A percentile compares a stretch with the other conserved stretches of the same genome.
Evolutionary conservation across 1,284 basidiomycete species (phyloP).

Genomic region (Neonothopanus nambi): DNA sequence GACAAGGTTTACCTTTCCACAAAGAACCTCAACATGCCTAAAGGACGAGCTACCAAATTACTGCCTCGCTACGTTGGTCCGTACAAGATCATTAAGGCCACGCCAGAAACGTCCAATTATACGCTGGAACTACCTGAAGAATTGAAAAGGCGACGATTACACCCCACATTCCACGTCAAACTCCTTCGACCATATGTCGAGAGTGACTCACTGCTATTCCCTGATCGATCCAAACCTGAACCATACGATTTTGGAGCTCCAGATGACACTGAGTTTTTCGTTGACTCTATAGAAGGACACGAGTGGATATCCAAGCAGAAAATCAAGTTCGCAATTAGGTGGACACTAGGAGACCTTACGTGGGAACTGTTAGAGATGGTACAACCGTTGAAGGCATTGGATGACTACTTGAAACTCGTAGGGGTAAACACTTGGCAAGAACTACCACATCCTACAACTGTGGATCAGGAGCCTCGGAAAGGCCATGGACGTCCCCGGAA

Average conservation of each 20-base stretch:
- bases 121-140: slow-evolving; percentile 28
- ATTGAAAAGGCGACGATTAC: slow-evolving; percentile 22
- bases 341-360: neutral
- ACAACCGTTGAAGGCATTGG: neutral
- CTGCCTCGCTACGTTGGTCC: slow-evolving; percentile 33
- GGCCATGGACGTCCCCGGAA: neutral
- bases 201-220: slow-evolving; percentile 4
- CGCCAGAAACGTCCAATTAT: slow-evolving; percentile 25
- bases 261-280: neutral
- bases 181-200: slow-evolving; percentile 9
- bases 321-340: neutral
- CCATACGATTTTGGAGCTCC: slow-evolving; percentile 5
- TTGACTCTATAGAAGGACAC: slow-evolving; percentile 1
- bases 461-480: neutral
- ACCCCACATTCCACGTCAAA: slow-evolving; percentile 21
- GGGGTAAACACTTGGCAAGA: no score
- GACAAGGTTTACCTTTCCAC: slow-evolving; percentile 32
- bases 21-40: slow-evolving; percentile 30
- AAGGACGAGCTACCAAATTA: slow-evolving; percentile 28
- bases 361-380: neutral
- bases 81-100: slow-evolving; percentile 25
- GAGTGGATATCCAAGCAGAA: neutral
- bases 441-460: no score
- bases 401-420: no score
- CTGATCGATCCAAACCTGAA: neutral